Percentiles rank a stretch among this genome's conserved stretches.
These are phyloP conservation scores for Mucor saturninus DNA, from an alignment of 371 early-diverging fungal genomes.

Conservation along the genomic window DNA sequence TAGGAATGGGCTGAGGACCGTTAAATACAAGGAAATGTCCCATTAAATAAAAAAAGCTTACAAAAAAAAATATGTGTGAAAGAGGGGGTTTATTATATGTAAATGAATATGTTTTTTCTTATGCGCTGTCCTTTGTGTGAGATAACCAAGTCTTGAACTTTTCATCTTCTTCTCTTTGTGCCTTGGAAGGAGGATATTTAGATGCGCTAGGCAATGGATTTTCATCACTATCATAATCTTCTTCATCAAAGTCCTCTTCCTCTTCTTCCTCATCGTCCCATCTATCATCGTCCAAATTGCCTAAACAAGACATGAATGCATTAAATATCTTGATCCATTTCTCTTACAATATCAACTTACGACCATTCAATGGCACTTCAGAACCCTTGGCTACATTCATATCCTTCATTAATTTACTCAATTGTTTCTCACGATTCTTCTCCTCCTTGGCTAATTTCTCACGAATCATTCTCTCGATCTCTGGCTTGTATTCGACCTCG, in stretches of 20 bases:
- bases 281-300: slow-evolving; percentile 28
- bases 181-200: slow-evolving; percentile 47
- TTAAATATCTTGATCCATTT: background rate
- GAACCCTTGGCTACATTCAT: slow-evolving; percentile 54
- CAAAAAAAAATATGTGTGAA: too few relatives aligned
- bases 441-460: slow-evolving; percentile 62
- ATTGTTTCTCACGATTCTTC: slow-evolving; percentile 53
- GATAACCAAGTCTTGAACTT: slow-evolving; percentile 44
- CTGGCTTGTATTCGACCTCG: slow-evolving; percentile 80
- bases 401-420: slow-evolving; percentile 68
- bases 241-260: slow-evolving; percentile 43
- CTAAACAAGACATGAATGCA: background rate
- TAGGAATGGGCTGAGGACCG: slow-evolving; percentile 85
- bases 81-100: background rate
- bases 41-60: background rate
- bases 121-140: slow-evolving; percentile 29
- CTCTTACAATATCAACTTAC: slow-evolving; percentile 10
- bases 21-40: slow-evolving; percentile 39
- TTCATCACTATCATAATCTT: slow-evolving; percentile 44
- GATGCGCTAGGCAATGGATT: slow-evolving; percentile 46
- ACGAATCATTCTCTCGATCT: slow-evolving; percentile 71
- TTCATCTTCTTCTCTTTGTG: slow-evolving; percentile 39
- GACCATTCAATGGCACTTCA: slow-evolving; percentile 45
- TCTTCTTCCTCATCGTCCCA: slow-evolving; percentile 40
- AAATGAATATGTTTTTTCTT: slow-evolving; percentile 7